phyloP scores from a whole-genome alignment of 164 flowering plant species.

The Saururus chinensis region DNA sequence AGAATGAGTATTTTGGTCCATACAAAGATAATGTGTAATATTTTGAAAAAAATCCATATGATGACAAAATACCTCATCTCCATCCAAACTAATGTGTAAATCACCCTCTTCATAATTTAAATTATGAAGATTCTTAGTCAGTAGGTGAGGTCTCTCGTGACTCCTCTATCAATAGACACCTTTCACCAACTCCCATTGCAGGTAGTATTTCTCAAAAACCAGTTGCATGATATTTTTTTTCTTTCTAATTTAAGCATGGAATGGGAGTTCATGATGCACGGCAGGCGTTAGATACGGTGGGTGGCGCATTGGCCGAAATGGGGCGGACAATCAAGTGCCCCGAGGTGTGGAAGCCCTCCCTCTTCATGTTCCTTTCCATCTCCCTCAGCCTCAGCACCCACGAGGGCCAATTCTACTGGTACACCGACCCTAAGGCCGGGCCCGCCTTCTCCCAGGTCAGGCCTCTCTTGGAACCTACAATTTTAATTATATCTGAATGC shows the following conservation, averaged over 20 bases:
- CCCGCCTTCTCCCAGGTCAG: constrained; percentile 72
- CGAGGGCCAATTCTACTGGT: constrained; percentile 83
- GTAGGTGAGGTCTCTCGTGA: too few relatives aligned
- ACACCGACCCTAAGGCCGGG: constrained; percentile 60
- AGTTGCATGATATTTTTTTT: too few relatives aligned
- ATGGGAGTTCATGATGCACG: neutral
- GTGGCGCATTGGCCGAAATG: constrained; percentile 38
- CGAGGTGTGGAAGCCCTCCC: constrained; percentile 72
- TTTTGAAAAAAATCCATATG: too few relatives aligned
- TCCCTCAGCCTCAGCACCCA: constrained; percentile 58
- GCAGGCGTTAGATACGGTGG: constrained; percentile 27
- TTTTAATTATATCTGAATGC: neutral
- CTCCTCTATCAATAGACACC: too few relatives aligned
- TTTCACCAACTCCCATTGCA: neutral
- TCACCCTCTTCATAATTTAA: too few relatives aligned
- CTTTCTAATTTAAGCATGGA: too few relatives aligned
- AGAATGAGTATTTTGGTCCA: too few relatives aligned
- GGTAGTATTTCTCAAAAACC: too few relatives aligned
- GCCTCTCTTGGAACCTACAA: neutral
- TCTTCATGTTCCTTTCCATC: constrained; percentile 56
- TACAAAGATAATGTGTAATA: too few relatives aligned
- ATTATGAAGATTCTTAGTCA: too few relatives aligned
- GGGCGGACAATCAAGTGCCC: constrained; percentile 39
- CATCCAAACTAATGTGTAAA: too few relatives aligned
- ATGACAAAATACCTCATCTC: too few relatives aligned